Evolutionary conservation across 345 rosid genomes (phyloP).

Genomic region (Euphorbia lathyris): DNA sequence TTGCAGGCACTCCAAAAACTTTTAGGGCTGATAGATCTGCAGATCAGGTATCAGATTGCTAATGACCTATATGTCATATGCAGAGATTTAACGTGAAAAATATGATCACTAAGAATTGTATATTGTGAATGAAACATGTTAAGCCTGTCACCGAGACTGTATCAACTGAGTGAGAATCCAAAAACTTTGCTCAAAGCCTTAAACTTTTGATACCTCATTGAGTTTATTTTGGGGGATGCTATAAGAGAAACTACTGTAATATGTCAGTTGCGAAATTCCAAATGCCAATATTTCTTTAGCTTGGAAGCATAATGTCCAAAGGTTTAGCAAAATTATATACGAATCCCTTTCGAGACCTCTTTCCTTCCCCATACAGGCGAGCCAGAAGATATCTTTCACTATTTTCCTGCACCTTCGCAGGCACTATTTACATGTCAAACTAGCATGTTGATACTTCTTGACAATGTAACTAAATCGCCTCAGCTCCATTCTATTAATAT

Average conservation of each 20-base stretch:
- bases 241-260: conserved; percentile 1
- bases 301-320: too few relatives aligned
- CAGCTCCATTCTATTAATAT: too few relatives aligned
- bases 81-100: neutral
- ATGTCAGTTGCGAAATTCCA: conserved; percentile 14
- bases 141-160: conserved; percentile 27
- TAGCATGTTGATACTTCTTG: neutral
- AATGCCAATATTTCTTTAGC: too few relatives aligned
- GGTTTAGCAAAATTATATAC: too few relatives aligned
- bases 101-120: neutral
- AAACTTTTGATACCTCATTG: too few relatives aligned
- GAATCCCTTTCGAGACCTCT: too few relatives aligned
- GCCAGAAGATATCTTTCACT: too few relatives aligned
- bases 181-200: neutral
- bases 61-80: neutral
- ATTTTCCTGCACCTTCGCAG: neutral
- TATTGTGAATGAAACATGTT: conserved; percentile 3
- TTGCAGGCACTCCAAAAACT: conserved; percentile 53
- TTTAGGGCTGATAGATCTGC: conserved; percentile 48
- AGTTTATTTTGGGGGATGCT: too few relatives aligned
- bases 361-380: too few relatives aligned
- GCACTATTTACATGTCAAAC: neutral
- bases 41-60: conserved; percentile 42
- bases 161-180: conserved; percentile 23
- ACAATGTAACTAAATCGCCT: too few relatives aligned